Conservation (phyloP, 192 early-diverging fungal genomes). For the Podila verticillata region DNA sequence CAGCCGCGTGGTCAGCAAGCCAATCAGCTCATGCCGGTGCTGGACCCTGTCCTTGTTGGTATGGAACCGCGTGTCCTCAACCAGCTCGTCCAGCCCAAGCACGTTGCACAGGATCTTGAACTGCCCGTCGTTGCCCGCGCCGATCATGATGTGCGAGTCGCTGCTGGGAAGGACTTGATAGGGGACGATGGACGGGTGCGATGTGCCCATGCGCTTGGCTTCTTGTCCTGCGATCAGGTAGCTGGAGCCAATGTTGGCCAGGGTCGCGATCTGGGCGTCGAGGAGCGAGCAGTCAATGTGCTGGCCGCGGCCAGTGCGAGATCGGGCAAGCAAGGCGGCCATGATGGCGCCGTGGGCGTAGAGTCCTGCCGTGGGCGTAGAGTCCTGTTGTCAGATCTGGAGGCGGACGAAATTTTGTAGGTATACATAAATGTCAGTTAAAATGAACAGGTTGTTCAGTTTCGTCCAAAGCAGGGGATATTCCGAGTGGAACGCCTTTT, state of each 20-base stretch:
- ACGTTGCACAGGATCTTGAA: conserved; percentile 72
- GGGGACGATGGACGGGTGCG: conserved; percentile 92
- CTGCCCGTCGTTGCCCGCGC: conserved; percentile 91
- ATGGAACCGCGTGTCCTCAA: conserved; percentile 59
- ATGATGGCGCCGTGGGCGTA: conserved; percentile 92
- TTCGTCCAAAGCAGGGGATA: too few species aligned
- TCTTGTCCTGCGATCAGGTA: conserved; percentile 87
- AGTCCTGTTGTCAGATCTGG: conserved; percentile 75
- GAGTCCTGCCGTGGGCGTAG: conserved; percentile 79
- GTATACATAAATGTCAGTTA: conserved; percentile 8
- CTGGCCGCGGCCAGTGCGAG: conserved; percentile 75
- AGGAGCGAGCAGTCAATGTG: conserved; percentile 90
- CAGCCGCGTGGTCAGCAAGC: conserved; percentile 64
- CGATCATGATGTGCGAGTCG: conserved; percentile 87
- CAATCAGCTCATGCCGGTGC: conserved; percentile 73
- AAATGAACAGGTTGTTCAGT: too few species aligned
- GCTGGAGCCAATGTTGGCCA: conserved; percentile 91
- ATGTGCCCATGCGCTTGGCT: conserved; percentile 85
- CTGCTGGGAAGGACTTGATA: conserved; percentile 86
- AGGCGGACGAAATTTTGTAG: neutral
- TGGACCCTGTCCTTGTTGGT: conserved; percentile 81
- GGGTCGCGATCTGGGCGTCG: conserved; percentile 85
- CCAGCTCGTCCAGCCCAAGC: conserved; percentile 61
- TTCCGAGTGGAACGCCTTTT: too few species aligned
- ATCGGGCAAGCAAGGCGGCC: conserved; percentile 82